Evolutionary conservation across 192 early-diverging fungal genomes (phyloP).

Genomic region (Linnemannia schmuckeri): DNA sequence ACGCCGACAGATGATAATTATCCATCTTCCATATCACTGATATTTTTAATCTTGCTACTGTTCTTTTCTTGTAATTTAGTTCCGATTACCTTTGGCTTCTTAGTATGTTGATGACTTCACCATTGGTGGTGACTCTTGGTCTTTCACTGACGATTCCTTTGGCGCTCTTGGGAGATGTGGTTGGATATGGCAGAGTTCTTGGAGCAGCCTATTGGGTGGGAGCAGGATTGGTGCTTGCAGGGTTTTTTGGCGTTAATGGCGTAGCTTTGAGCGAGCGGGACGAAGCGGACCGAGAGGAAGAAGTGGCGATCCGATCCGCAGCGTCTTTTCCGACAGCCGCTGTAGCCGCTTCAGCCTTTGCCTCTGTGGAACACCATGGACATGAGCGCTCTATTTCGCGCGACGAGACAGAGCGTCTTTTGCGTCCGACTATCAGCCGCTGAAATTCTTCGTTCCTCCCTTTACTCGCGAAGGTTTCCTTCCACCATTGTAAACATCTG

Average conservation of each 20-base stretch:
- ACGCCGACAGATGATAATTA: too few relatives aligned
- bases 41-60: neutral
- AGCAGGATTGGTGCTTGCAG: conserved; percentile 72
- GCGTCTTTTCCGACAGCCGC: conserved; percentile 30
- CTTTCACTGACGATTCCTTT: conserved; percentile 75
- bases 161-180: conserved; percentile 70
- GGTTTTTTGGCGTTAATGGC: conserved; percentile 77
- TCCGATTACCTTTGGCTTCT: conserved; percentile 86
- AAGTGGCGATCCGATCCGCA: conserved; percentile 40
- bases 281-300: conserved; percentile 37
- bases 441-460: neutral
- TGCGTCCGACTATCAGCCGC: neutral
- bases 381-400: neutral
- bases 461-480: neutral
- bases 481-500: neutral
- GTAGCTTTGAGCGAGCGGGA: conserved; percentile 54
- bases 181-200: conserved; percentile 71
- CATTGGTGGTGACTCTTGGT: conserved; percentile 84
- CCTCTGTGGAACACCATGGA: conserved; percentile 14
- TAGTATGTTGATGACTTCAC: conserved; percentile 85
- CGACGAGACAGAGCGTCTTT: neutral
- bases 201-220: conserved; percentile 72
- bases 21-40: neutral
- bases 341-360: conserved; percentile 35
- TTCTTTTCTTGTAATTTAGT: conserved; percentile 35